Base-by-base conservation (phyloP, 108 stramenopile genomes). In the Pseudonitzschia pungens region DNA sequence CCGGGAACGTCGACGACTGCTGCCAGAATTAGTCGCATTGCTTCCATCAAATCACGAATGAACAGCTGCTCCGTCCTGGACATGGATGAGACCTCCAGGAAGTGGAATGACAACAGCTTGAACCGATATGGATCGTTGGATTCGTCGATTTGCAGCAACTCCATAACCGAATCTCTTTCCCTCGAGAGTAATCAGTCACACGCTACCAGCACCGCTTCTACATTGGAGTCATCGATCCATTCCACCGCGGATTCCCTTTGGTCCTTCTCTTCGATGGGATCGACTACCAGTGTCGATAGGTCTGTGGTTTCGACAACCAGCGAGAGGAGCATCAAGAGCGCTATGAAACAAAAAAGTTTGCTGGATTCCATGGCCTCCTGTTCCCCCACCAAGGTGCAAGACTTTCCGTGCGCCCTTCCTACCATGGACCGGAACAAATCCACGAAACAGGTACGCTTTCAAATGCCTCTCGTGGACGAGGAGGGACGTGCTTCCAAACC, bases 381-480 rank as follows among this genome's bases (percentile, higher is more conserved):
- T 26, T 55, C 54, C 2, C 54, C 54, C 21, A 55, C 54, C 54
- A 55, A 55, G 26, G 54, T 55, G 9, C 54, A 55, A 55, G 54
- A 55, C 22, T 55, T 55, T 26, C 54, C 54, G 1, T 36, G 36
- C 6, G 36, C 4, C 2, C 26, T 26, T 22, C 9, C 54, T 6
- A 22, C 9, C 22, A 36, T 36, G 36, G 36, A 6, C 6, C 36
- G 36, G 36, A 36, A 36, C 36, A 36, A 36, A 36, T 6, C 45
- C 1, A 48, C 45, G 45, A 55, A 55, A 55, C 12, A 26, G 5
- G 54, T 55, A 5, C 54, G 54, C 10, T 55, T 55, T 26, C 54
- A 24, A 22, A 26, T 22, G 26, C 54, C 54, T 2, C 54, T 55
- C 5, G 52, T 43, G 36, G 36, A 5, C 36, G n/a, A 51, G 50